Base-by-base conservation (phyloP, 2,329 filamentous ascomycete species). In the Falciphora oryzae region DNA sequence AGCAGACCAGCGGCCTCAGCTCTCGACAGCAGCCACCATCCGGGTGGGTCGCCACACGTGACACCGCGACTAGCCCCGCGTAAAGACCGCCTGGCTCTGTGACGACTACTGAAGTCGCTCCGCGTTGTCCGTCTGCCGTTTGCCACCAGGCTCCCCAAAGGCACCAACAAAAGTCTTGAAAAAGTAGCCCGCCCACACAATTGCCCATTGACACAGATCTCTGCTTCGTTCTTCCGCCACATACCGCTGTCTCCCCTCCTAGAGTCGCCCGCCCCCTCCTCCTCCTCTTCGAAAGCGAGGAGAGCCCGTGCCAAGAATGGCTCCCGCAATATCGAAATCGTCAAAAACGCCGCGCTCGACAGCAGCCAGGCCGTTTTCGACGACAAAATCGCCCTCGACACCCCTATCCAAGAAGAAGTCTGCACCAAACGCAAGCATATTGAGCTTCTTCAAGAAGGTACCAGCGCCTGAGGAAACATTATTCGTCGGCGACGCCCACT, bases 371-470 rank as follows among this genome's bases (percentile, higher is more conserved):
- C 44, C 44, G 7, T 10, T 53, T 10, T 53, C 44, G 44, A 10
- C 44, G 44, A n/a, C 53, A 29, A 63, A 63, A 58, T 38, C 29
- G 11, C 61, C 50, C 44, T 29, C 29, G 16, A 18, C 50, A 32
- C 35, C 62, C n/a, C 11, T 57, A 4, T 56, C 66, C 16, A 71
- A 70, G 60, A 62, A 66, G 57, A 70, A 69, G 57, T 22, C 65
- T n/a, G 66, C 68, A 27, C 68, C 77, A 78, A 91, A 91, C 70
- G 80, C 81, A 8, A 92, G 87, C 67, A 92, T 92, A 38, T 76
- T 92, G 18, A 91, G 77, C 67, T 93, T 92, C 74, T 93, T 93
- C 73, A 87, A 90, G 71, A 92, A 91, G 71, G 80, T 85, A 0
- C 83, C 85, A 56, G 83, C 84, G 63, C 78, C 83, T 65, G 81